Base-by-base conservation (phyloP, 176 grass and related monocot species). In the Phoenix roebelenii region DNA sequence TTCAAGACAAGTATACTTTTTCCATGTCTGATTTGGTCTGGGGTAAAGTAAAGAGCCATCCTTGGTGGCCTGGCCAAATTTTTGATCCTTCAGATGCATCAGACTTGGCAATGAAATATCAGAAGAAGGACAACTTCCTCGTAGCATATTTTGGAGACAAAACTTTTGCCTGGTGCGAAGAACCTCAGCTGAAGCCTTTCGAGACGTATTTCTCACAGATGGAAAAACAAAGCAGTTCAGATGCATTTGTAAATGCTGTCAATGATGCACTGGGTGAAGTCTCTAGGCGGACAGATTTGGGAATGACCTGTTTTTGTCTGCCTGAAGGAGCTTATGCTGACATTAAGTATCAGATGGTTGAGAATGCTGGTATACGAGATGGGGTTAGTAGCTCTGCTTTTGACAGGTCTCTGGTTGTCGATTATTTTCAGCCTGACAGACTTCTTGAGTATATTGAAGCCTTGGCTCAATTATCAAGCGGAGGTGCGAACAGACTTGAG, bases 321-420 rank as follows among this genome's bases (percentile, higher is more conserved):
- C 78, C 87, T 3, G 72, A 77, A 63, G 81, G 79, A 54, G 68
- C 76, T 25, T 76, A 61, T 78, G 78, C 70, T 67, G 80, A 68
- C 52, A 74, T 77, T 6, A 77, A 73, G 52, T 78, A 75, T 14
- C 80, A 86, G 52, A 83, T 72, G 59, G 70, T 97, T 53, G 93
- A 97, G 72, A 97, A 97, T 83, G 87, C 93, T 58, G 93, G 93
- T 14, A 77, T 97, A 25, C 87, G 68, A 44, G 78, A 85, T 71
- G 93, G 73, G 56, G 74, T 87, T 64, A 74, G 70, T 71, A 79
- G 77, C 70, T 97, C 69, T 71, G 22, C 57, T 50, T 72, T 91
- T 70, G 80, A 90, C 65, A 76, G 69, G 25, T 62, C 39, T 29
- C 63, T 79, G 74, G 83, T 88, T 26, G 35, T 97, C 12, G 70